Evolutionary conservation across 441 rosid species (phyloP).

Genomic region (Euphorbia schlechtendalii): DNA sequence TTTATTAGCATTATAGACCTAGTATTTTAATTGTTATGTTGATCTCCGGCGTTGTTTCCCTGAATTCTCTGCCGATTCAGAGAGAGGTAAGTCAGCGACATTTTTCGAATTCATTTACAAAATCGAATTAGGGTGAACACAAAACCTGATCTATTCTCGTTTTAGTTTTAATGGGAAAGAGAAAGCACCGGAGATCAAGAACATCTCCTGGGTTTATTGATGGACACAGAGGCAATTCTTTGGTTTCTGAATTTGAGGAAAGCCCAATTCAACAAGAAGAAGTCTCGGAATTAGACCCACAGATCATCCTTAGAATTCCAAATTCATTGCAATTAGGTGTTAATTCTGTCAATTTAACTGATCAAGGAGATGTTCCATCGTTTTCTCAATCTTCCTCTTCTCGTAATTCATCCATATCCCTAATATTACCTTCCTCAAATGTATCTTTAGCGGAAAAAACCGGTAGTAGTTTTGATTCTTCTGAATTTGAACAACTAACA

Average conservation of each 20-base stretch:
- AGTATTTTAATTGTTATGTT: too few relatives aligned
- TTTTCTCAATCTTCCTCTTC: not conserved
- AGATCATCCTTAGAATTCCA: constrained; percentile 4
- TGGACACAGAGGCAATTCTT: constrained; percentile 4
- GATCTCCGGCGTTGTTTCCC: constrained; percentile 16
- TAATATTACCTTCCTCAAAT: constrained; percentile 8
- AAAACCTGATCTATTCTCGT: not conserved
- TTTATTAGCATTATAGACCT: too few relatives aligned
- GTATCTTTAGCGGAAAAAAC: constrained; percentile 22
- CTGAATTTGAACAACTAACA: constrained; percentile 21
- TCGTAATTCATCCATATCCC: not conserved
- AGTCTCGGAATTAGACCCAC: constrained; percentile 10
- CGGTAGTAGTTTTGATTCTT: constrained; percentile 1
- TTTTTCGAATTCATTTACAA: not conserved
- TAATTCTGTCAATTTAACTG: not conserved
- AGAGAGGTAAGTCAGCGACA: not conserved
- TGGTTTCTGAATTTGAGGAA: not conserved
- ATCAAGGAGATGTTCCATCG: not conserved
- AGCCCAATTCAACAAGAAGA: not conserved
- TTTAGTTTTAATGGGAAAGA: constrained; percentile 35
- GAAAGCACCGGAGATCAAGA: constrained; percentile 10
- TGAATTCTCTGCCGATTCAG: not conserved
- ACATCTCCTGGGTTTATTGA: constrained; percentile 11
- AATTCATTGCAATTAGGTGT: not conserved
- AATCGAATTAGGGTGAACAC: not conserved